These are phyloP conservation scores for Clarireedia homoeocarpa DNA, from an alignment of 2,329 filamentous ascomycete species.

Conservation along the genomic window DNA sequence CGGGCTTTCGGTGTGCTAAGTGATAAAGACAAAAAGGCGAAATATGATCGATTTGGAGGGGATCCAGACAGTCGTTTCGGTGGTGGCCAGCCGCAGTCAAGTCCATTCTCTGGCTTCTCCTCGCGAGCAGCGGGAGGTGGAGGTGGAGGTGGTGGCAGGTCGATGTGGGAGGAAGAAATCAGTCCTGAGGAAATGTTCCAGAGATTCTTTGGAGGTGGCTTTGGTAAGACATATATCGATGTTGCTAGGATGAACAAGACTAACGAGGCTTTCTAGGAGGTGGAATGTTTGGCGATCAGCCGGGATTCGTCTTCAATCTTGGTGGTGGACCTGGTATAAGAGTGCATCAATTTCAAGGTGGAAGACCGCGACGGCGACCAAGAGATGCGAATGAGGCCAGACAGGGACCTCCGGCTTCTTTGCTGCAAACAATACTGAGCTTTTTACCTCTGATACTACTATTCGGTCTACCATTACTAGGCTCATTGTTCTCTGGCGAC, in stretches of 20 bases:
- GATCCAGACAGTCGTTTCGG: conserved; percentile 88
- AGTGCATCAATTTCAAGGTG: conserved; percentile 91
- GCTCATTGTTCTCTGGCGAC: conserved; percentile 60
- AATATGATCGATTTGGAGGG: conserved; percentile 81
- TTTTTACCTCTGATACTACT: conserved; percentile 84
- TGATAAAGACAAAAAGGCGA: conserved; percentile 85
- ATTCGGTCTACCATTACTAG: conserved; percentile 77
- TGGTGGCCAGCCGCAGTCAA: conserved; percentile 41
- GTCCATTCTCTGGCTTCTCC: conserved; percentile 56
- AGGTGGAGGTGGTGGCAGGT: conserved; percentile 39
- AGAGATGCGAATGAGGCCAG: conserved; percentile 46
- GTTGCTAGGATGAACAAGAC: conserved; percentile 1
- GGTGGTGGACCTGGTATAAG: conserved; percentile 85
- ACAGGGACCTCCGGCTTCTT: conserved; percentile 41
- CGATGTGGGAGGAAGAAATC: conserved; percentile 83
- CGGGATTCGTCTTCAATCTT: conserved; percentile 92
- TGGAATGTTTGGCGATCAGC: conserved; percentile 64
- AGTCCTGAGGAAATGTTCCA: conserved; percentile 96
- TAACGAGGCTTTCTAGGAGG: conserved; percentile 25
- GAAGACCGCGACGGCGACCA: conserved; percentile 66
- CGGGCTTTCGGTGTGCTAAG: conserved; percentile 88
- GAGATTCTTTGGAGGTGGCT: conserved; percentile 75
- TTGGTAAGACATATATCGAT: conserved; percentile 34
- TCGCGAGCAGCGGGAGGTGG: conserved; percentile 31
- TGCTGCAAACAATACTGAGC: conserved; percentile 53